A percentile compares a stretch with the other conserved stretches of the same genome.
Conservation (phyloP, 2,329 filamentous ascomycete genomes). For the Elsinoe necatrix region DNA sequence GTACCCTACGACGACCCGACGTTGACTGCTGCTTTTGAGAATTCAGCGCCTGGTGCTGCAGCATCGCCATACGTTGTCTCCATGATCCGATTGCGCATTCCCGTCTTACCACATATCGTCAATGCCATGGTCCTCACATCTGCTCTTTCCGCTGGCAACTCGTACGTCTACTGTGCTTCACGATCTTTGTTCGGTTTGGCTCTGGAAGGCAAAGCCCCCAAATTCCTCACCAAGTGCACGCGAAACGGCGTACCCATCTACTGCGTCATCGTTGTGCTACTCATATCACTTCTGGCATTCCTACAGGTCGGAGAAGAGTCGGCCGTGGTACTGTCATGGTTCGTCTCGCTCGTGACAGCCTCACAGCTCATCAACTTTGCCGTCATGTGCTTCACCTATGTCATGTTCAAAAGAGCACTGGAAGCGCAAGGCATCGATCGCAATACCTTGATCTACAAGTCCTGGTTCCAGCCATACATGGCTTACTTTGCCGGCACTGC, state of each 20-base stretch:
- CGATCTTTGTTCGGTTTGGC: conserved; percentile 61
- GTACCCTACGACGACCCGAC: conserved; percentile 60
- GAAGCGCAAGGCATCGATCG: conserved; percentile 60
- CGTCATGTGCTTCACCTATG: conserved; percentile 61
- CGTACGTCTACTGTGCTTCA: conserved; percentile 59
- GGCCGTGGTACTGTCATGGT: conserved; percentile 63
- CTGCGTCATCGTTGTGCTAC: conserved; percentile 57
- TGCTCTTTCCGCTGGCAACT: conserved; percentile 61
- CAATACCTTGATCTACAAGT: conserved; percentile 60
- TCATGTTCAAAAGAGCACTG: conserved; percentile 63
- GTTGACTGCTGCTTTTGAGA: conserved; percentile 52
- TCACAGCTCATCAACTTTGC: conserved; percentile 67
- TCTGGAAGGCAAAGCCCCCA: conserved; percentile 58
- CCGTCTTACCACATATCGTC: conserved; percentile 59
- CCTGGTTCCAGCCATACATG: conserved; percentile 60
- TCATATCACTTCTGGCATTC: conserved; percentile 64
- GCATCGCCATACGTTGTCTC: conserved; percentile 60
- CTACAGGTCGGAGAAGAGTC: conserved; percentile 59
- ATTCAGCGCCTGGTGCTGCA: conserved; percentile 52
- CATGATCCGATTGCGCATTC: conserved; percentile 58
- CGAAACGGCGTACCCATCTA: conserved; percentile 63
- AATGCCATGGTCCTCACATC: conserved; percentile 64
- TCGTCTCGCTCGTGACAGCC: conserved; percentile 63
- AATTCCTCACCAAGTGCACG: conserved; percentile 52
- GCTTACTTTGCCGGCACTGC: conserved; percentile 58